phyloP scores from a whole-genome alignment of 306 rosid species.

The Astragalus glycyphyllos region DNA sequence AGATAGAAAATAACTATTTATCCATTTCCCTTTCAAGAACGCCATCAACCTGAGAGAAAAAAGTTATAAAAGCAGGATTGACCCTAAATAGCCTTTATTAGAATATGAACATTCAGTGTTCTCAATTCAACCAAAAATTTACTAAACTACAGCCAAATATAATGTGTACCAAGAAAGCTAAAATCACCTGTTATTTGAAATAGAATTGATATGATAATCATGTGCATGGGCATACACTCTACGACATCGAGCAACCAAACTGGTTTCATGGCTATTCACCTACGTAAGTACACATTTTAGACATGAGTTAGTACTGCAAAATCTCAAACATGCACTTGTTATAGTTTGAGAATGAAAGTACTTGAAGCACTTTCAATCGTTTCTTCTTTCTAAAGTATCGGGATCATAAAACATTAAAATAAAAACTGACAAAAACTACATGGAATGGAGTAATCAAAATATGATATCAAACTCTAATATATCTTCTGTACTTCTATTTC shows the following conservation, averaged over 20 bases:
- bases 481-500: constrained; percentile 9
- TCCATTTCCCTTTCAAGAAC: constrained; percentile 13
- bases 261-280: constrained; percentile 93
- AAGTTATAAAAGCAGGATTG: constrained; percentile 13
- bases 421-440: constrained; percentile 8
- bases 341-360: constrained; percentile 31
- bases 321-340: constrained; percentile 27
- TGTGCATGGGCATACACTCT: constrained; percentile 99
- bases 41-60: not conserved
- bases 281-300: constrained; percentile 45
- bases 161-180: constrained; percentile 31
- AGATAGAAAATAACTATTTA: constrained; percentile 29
- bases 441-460: constrained; percentile 11
- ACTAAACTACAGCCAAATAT: constrained; percentile 30
- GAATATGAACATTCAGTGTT: constrained; percentile 12
- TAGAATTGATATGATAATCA: constrained; percentile 98
- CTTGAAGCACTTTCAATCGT: constrained; percentile 7
- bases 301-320: constrained; percentile 44
- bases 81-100: constrained; percentile 26
- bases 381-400: constrained; percentile 24
- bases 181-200: constrained; percentile 93
- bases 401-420: constrained; percentile 14
- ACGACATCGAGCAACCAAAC: constrained; percentile 92
- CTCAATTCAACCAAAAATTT: constrained; percentile 28
- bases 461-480: constrained; percentile 2